Base-by-base conservation (phyloP, 2,329 filamentous ascomycete genomes). In the Colletotrichum chlorophyti region DNA sequence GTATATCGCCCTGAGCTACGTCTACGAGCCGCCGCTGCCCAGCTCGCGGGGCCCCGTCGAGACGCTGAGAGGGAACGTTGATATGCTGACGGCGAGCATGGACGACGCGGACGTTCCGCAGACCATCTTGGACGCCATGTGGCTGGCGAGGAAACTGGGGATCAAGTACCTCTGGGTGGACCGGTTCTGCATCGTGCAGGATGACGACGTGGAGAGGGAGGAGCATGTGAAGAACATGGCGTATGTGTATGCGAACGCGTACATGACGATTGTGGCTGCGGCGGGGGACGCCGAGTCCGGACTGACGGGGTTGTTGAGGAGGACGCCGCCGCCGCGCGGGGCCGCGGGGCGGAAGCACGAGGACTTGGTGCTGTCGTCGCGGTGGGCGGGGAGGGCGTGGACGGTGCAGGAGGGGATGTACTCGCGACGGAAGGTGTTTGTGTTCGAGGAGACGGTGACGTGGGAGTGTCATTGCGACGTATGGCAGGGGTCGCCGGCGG, bases 131-230 rank as follows among this genome's bases (percentile, higher is more conserved):
- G 76, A 79, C 59, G 76, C 76, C 58, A 76, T 79, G 60, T 77
- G 75, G 72, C 64, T 79, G 17, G 69, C 75, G 21, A 74, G 71
- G 60, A 78, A 77, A 65, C 67, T 80, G 10, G 74, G 74, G 1
- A 69, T 78, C 19, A 72, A 73, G 3, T 72, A 76, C 53, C 67
- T 81, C 17, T 81, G 79, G 79, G 73, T 81, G 29, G 79, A 81
- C 60, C 69, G 72, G 29, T 68, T 79, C 43, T 79, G 77, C 49
- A 77, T 79, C 53, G 70, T 77, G 5, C 79, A 81, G 63, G 76
- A 79, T 51, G 74, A 79, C 52, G 67, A 69, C 11, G 65, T 66
- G 17, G 73, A 76, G 58, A 72, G 71, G 63, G 72, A 73, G 23
- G 68, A 69, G n/a, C 73, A 79, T 50, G 66, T 78, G 40, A 67